These are phyloP conservation scores for Magnaporthales sp. DNA, from an alignment of 2,329 filamentous ascomycete species.

Conservation along the genomic window DNA sequence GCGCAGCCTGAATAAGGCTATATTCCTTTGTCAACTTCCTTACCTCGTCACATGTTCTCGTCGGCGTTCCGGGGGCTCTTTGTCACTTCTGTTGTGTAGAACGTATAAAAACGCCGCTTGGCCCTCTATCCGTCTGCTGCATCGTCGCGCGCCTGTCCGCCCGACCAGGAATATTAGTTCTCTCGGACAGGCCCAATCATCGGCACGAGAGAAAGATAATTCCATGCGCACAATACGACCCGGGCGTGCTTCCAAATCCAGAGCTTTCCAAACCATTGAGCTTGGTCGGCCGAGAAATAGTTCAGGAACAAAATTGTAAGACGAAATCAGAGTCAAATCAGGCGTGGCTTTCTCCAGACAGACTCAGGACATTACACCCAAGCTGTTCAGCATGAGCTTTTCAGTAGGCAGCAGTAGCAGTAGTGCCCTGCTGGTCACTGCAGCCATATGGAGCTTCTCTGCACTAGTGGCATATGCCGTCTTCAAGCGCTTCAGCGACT, in stretches of 20 bases:
- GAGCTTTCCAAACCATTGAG: neutral
- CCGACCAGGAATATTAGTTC: neutral
- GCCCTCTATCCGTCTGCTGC: neutral
- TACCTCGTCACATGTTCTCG: neutral
- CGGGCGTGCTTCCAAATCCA: neutral
- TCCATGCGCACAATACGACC: neutral
- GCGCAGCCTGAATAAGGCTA: neutral
- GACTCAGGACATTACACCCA: neutral
- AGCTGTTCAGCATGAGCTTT: neutral
- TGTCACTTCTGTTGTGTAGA: neutral
- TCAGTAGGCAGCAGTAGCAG: neutral
- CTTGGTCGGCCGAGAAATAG: neutral
- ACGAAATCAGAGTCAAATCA: neutral
- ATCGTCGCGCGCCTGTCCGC: neutral
- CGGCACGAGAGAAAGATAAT: neutral
- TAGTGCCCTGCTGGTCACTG: neutral
- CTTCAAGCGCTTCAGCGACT: constrained; percentile 7
- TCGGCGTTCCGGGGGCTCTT: neutral
- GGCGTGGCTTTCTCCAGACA: neutral
- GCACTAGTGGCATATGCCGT: neutral
- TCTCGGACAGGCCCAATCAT: neutral
- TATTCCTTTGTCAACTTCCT: neutral
- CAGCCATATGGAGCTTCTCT: neutral
- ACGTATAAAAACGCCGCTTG: neutral
- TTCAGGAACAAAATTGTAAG: neutral